Percentiles rank a stretch among this genome's conserved stretches.
Conservation (phyloP, 345 rosid species). For the Syzygium jambos region DNA sequence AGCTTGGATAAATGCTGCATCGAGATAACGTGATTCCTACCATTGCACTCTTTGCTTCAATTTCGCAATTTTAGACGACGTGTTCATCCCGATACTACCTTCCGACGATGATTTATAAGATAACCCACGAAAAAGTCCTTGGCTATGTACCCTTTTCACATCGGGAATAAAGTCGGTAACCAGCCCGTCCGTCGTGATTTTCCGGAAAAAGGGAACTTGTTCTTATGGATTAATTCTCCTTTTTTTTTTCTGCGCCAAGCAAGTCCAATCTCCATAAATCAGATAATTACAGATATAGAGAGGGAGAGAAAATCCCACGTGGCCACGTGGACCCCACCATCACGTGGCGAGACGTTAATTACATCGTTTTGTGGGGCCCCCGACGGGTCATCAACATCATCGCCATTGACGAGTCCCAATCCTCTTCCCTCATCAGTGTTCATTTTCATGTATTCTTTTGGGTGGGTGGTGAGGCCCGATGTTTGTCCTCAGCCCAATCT, state of each 20-base stretch:
- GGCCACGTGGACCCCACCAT: not conserved
- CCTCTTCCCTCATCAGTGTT: not conserved
- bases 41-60: too few species aligned
- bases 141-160: not conserved
- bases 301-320: not conserved
- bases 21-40: not conserved
- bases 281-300: not conserved
- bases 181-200: fast-evolving
- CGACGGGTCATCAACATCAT: not conserved
- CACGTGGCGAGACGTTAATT: not conserved
- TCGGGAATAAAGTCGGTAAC: not conserved
- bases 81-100: too few species aligned
- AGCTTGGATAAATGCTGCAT: not conserved
- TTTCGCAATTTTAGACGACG: too few species aligned
- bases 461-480: not conserved
- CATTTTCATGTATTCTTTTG: not conserved
- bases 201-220: fast-evolving
- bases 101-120: too few species aligned
- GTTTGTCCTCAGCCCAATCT: too few species aligned
- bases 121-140: not conserved
- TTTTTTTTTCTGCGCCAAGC: not conserved
- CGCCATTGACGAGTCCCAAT: not conserved
- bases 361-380: not conserved
- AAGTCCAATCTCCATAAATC: not conserved
- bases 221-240: fast-evolving